A percentile compares a stretch with the other conserved stretches of the same genome.
Evolutionary conservation across 225 moss, liverwort and hornwort genomes (phyloP).

Genomic region (Sphagnum tenellum): DNA sequence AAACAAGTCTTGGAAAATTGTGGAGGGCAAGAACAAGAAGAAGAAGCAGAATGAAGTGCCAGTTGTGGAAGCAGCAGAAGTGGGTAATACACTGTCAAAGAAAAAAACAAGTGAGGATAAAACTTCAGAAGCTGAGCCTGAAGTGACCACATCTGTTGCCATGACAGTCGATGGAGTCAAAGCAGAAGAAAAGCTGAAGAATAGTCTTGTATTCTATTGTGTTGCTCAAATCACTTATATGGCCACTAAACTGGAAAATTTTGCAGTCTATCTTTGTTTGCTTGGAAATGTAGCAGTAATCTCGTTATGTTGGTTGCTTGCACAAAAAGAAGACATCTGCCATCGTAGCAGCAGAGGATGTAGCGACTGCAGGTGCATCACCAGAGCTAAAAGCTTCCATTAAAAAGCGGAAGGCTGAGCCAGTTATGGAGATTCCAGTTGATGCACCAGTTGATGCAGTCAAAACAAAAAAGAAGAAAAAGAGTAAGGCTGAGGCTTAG

Average conservation of each 20-base stretch:
- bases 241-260: no score
- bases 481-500: conserved; percentile 4
- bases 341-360: conserved; percentile 14
- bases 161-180: no score
- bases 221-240: no score
- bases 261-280: no score
- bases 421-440: conserved; percentile 18
- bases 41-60: not conserved
- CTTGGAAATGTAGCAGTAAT: no score
- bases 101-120: conserved; percentile 3
- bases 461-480: conserved; percentile 26
- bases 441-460: conserved; percentile 22
- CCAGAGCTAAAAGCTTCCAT: conserved; percentile 23
- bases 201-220: no score
- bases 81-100: not conserved
- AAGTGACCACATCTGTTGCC: not conserved
- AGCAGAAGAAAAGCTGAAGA: no score
- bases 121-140: not conserved
- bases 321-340: conserved; percentile 29
- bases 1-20: not conserved
- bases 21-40: conserved; percentile 13
- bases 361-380: conserved; percentile 16
- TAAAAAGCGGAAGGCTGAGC: conserved; percentile 50
- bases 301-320: no score
- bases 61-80: no score